Conservation (phyloP, 306 rosid species). For the Vigna hirtella region DNA sequence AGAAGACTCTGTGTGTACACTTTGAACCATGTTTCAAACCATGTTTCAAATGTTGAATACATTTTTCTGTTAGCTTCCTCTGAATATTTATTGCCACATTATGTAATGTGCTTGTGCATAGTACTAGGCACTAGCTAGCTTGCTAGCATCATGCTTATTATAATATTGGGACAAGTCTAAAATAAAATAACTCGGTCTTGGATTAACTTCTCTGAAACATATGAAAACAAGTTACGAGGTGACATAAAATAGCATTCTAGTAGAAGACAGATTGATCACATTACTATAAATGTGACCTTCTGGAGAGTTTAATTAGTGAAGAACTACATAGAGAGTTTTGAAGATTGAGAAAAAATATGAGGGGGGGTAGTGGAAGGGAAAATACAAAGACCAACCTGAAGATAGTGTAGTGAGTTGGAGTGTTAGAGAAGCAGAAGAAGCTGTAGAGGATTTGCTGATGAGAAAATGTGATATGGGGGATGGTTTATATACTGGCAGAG, state of each 20-base stretch:
- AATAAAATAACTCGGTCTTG: not conserved
- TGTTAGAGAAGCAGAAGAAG: conserved; percentile 38
- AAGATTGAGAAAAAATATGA: conserved; percentile 17
- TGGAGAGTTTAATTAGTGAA: conserved; percentile 1
- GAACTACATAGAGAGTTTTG: not conserved
- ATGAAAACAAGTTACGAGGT: conserved; percentile 42
- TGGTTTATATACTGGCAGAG: conserved; percentile 71
- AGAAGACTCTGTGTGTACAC: not conserved
- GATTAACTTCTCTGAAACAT: conserved; percentile 43
- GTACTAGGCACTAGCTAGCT: conserved; percentile 38
- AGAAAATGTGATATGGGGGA: conserved; percentile 51
- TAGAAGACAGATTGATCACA: conserved; percentile 32
- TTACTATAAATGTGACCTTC: conserved; percentile 15
- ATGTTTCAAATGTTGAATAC: not conserved
- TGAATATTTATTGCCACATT: conserved; percentile 20
- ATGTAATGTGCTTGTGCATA: conserved; percentile 26
- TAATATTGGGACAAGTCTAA: not conserved
- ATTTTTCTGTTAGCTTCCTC: not conserved
- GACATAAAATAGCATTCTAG: conserved; percentile 28
- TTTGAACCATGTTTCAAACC: not conserved
- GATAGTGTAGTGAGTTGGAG: conserved; percentile 42
- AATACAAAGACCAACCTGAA: conserved; percentile 51
- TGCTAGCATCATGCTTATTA: conserved; percentile 36
- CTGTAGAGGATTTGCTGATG: conserved; percentile 51
- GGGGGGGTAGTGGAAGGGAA: not conserved